These are phyloP conservation scores for Trichoderma reesei DNA, from an alignment of 495 filamentous ascomycete genomes.

Conservation along the genomic window DNA sequence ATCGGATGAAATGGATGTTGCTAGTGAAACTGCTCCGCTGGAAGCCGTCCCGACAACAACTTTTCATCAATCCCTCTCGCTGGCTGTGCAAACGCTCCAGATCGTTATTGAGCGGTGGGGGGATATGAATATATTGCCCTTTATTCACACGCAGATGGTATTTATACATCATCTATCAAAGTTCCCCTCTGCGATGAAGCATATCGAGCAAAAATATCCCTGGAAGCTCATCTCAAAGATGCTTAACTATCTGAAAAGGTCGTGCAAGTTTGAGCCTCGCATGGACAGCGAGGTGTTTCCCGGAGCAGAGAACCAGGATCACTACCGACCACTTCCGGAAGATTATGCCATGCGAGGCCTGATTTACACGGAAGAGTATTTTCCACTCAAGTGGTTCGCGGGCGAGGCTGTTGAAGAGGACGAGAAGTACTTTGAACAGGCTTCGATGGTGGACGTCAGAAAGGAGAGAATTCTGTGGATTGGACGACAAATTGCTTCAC, in stretches of 20 bases:
- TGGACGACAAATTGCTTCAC: slow-evolving; percentile 44
- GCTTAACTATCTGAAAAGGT: slow-evolving; percentile 52
- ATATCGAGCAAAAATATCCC: slow-evolving; percentile 42
- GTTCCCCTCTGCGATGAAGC: slow-evolving; percentile 38
- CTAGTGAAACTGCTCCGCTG: slow-evolving; percentile 1
- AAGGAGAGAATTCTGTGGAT: slow-evolving; percentile 70
- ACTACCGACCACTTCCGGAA: slow-evolving; percentile 61
- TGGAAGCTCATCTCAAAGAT: slow-evolving; percentile 56
- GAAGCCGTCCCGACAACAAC: slow-evolving; percentile 12
- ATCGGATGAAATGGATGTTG: slow-evolving; percentile 16
- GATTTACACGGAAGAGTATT: slow-evolving; percentile 59
- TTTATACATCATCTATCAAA: slow-evolving; percentile 56
- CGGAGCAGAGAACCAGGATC: slow-evolving; percentile 35
- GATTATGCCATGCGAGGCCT: slow-evolving; percentile 76
- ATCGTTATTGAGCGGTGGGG: slow-evolving; percentile 49
- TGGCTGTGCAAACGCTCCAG: slow-evolving; percentile 26
- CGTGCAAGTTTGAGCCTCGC: slow-evolving; percentile 25
- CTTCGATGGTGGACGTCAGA: slow-evolving; percentile 53
- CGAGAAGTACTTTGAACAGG: slow-evolving; percentile 59
- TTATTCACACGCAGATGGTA: slow-evolving; percentile 56
- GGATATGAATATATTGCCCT: slow-evolving; percentile 56
- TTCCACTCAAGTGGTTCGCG: slow-evolving; percentile 59
- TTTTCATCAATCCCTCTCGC: slow-evolving; percentile 21
- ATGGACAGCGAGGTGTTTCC: slow-evolving; percentile 47
- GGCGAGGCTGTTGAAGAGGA: slow-evolving; percentile 65